Base-by-base conservation (phyloP, 352 stramenopile genomes). In the Phytophthora megakarya region DNA sequence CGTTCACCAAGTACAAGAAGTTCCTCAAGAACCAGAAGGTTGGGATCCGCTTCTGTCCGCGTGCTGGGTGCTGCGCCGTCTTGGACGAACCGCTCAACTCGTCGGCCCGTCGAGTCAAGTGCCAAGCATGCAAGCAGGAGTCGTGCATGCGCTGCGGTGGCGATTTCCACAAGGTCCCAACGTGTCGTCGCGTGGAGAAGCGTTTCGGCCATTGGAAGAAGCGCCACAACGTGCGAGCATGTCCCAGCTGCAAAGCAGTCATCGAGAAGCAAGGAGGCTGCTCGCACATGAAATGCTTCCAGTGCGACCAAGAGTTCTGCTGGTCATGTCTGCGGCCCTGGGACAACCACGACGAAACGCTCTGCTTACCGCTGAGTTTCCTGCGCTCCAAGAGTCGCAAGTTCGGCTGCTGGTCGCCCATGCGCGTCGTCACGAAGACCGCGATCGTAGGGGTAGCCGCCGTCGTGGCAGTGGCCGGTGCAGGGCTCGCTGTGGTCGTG, bases 241-340 rank as follows among this genome's bases (percentile, higher is more conserved):
- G 86, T 43, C 86, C 86, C 19, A 78, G 61, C 51, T 95, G 86
- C 76, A 78, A 80, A 48, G 62, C 70, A 22, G 75, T 78, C 55
- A 95, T 95, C 63, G 86, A 95, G 46, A 95, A 95, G 67, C 81
- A 90, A 15, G 86, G 86, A n/a, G 86, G 86, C 11, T 95, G 86
- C 72, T 80, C 73, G 32, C 86, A 95, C 74, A 95, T 95, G 86
- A 86, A 86, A 59, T 95, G 86, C 70, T 83, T 90, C 40, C 84
- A 93, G 60, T 95, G 86, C 58, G 86, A 92, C 61, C 69, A 88
- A 39, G 84, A 93, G 72, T 95, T 95, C 37, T 95, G 86, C 63
- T 95, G 86, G 86, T 75, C 74, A 1, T 95, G 86, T 50, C 66
- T 86, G n/a, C 81, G 84, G 0, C 54, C 70, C 18, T 95, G 86